Percentiles rank a stretch among this genome's conserved stretches.
Evolutionary conservation across 768 basidiomycete species (phyloP).

Genomic region (Auricularia sp.): DNA sequence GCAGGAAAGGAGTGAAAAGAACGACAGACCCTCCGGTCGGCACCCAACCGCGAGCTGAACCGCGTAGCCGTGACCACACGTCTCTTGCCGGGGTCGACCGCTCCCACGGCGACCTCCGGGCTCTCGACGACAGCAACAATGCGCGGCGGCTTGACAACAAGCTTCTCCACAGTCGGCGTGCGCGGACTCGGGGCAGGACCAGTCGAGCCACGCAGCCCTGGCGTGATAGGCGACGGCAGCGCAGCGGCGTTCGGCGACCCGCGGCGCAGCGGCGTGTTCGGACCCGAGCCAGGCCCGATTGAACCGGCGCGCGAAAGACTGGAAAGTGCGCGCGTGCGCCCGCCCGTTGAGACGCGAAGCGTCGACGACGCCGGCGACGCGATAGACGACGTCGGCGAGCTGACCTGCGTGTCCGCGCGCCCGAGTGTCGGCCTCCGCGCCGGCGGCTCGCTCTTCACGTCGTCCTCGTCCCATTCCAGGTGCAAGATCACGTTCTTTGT

Average conservation of each 20-base stretch:
- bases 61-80: conserved; percentile 80
- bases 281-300: background rate
- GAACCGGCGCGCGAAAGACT: background rate
- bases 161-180: background rate
- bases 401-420: background rate
- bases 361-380: conserved; percentile 9
- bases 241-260: background rate
- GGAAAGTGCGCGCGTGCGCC: background rate
- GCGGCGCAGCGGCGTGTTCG: background rate
- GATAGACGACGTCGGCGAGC: conserved; percentile 10
- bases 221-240: background rate
- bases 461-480: conserved; percentile 75
- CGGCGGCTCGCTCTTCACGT: conserved; percentile 17
- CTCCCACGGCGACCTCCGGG: conserved; percentile 82
- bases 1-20: background rate
- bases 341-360: background rate
- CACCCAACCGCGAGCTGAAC: conserved; percentile 75
- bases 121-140: conserved; percentile 77
- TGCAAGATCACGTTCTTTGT: conserved; percentile 82
- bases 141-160: conserved; percentile 66
- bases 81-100: conserved; percentile 75
- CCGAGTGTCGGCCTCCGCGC: conserved; percentile 3
- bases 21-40: conserved; percentile 62
- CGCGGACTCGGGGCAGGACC: background rate
- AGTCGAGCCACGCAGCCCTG: background rate